phyloP scores from a whole-genome alignment of 2,329 filamentous ascomycete species.

The Clonostachys solani region DNA sequence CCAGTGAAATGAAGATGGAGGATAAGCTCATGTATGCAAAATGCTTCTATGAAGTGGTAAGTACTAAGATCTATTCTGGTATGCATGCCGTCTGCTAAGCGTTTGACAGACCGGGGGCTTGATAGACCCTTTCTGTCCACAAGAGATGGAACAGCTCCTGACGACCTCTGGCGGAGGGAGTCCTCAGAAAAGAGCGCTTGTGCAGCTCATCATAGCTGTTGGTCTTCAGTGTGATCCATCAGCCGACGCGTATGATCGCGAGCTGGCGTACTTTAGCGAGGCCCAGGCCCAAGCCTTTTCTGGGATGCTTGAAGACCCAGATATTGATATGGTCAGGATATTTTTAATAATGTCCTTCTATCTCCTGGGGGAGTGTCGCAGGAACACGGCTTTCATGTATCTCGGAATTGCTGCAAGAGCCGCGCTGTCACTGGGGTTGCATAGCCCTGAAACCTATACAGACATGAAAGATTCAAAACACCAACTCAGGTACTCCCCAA shows the following conservation, averaged over 20 bases:
- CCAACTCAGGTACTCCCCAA: conserved; percentile 11
- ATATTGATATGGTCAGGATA: conserved; percentile 42
- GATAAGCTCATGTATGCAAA: conserved; percentile 7
- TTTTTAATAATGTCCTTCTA: conserved; percentile 56
- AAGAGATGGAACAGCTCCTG: conserved; percentile 18
- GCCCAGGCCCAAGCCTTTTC: conserved; percentile 43
- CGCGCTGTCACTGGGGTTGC: conserved; percentile 51
- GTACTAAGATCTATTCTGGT: background rate
- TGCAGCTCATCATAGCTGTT: conserved; percentile 44
- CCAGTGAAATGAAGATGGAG: conserved; percentile 8
- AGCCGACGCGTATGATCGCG: conserved; percentile 16
- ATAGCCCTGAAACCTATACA: conserved; percentile 27
- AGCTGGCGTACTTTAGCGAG: conserved; percentile 36
- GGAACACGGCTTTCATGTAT: conserved; percentile 61
- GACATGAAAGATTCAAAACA: conserved; percentile 10
- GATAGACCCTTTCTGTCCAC: conserved; percentile 20
- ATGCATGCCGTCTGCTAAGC: background rate
- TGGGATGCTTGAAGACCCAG: conserved; percentile 49
- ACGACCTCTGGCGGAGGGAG: conserved; percentile 1
- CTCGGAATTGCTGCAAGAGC: conserved; percentile 54
- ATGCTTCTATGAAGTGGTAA: conserved; percentile 13
- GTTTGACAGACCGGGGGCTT: conserved; percentile 22
- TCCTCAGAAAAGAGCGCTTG: conserved; percentile 3
- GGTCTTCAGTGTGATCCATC: conserved; percentile 39
- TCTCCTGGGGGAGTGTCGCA: conserved; percentile 52